These are phyloP conservation scores for Pezicula neosporulosa DNA, from an alignment of 2,329 filamentous ascomycete species.

Conservation along the genomic window DNA sequence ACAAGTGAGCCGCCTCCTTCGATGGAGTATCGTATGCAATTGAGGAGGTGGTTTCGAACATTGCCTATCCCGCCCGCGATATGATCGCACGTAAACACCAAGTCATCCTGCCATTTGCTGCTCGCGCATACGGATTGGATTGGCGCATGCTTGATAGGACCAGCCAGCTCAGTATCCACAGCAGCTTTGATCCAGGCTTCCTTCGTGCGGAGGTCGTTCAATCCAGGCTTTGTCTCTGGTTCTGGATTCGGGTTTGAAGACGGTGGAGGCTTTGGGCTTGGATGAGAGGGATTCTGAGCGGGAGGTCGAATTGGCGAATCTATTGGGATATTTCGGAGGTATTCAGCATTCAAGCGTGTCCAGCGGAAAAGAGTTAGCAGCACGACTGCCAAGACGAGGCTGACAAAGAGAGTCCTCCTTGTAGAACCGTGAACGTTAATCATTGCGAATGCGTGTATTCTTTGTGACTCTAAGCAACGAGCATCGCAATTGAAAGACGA, in stretches of 20 bases:
- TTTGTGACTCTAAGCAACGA: no score
- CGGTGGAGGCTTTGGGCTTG: not conserved
- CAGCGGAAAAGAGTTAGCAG: not conserved
- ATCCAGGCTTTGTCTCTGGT: not conserved
- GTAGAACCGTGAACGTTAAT: not conserved
- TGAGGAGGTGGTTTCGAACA: conserved; percentile 38
- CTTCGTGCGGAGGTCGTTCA: not conserved
- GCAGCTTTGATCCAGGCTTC: not conserved
- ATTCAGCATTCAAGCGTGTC: not conserved
- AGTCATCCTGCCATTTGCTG: not conserved
- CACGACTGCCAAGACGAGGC: not conserved
- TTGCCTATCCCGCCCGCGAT: conserved; percentile 34
- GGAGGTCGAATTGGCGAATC: not conserved
- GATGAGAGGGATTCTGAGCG: not conserved
- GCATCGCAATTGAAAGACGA: no score
- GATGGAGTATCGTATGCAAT: conserved; percentile 40
- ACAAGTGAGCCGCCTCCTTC: conserved; percentile 38
- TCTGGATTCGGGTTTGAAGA: not conserved
- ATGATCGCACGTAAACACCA: not conserved
- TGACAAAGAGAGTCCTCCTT: not conserved
- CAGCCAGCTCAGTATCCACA: not conserved
- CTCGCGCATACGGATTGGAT: not conserved
- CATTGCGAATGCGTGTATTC: not conserved
- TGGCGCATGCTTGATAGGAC: not conserved
- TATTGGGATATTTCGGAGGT: not conserved